A percentile compares a stretch with the other conserved stretches of the same genome.
Evolutionary conservation across 2,329 filamentous ascomycete species (phyloP).

Genomic region (Fusarium ambrosium): DNA sequence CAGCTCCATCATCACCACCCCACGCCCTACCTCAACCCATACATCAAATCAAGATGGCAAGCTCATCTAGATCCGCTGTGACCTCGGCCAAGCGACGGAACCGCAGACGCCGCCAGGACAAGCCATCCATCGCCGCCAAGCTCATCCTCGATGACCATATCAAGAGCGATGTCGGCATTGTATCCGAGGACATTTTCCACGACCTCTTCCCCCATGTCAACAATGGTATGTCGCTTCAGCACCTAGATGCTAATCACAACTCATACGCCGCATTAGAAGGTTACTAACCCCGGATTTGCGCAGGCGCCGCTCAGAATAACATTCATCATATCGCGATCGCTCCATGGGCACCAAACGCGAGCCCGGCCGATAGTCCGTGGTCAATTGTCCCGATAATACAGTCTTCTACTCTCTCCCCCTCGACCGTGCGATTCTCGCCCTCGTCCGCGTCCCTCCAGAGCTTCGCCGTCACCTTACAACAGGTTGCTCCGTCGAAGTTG

Average conservation of each 20-base stretch:
- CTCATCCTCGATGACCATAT: slow-evolving; percentile 88
- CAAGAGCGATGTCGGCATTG: slow-evolving; percentile 85
- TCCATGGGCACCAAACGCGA: slow-evolving; percentile 75
- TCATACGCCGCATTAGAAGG: neutral
- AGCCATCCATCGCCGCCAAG: slow-evolving; percentile 81
- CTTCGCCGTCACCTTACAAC: slow-evolving; percentile 80
- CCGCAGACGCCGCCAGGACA: slow-evolving; percentile 73
- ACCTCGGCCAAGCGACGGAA: slow-evolving; percentile 56
- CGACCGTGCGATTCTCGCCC: slow-evolving; percentile 84
- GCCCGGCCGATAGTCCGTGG: slow-evolving; percentile 78
- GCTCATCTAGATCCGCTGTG: slow-evolving; percentile 45
- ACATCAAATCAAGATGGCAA: slow-evolving; percentile 44
- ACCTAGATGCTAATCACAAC: neutral
- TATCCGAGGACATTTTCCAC: slow-evolving; percentile 87
- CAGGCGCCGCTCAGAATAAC: slow-evolving; percentile 49
- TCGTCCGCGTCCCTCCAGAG: slow-evolving; percentile 80
- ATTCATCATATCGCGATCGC: slow-evolving; percentile 78
- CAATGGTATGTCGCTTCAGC: slow-evolving; percentile 59
- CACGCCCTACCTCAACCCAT: slow-evolving; percentile 1
- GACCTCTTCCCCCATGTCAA: slow-evolving; percentile 80
- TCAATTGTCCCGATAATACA: slow-evolving; percentile 83
- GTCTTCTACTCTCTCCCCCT: slow-evolving; percentile 76
- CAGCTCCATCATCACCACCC: slow-evolving; percentile 5
- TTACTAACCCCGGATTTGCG: slow-evolving; percentile 14
- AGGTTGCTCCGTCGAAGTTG: slow-evolving; percentile 81